Conservation (phyloP, 192 early-diverging fungal genomes). For the Coemansia sp. region DNA sequence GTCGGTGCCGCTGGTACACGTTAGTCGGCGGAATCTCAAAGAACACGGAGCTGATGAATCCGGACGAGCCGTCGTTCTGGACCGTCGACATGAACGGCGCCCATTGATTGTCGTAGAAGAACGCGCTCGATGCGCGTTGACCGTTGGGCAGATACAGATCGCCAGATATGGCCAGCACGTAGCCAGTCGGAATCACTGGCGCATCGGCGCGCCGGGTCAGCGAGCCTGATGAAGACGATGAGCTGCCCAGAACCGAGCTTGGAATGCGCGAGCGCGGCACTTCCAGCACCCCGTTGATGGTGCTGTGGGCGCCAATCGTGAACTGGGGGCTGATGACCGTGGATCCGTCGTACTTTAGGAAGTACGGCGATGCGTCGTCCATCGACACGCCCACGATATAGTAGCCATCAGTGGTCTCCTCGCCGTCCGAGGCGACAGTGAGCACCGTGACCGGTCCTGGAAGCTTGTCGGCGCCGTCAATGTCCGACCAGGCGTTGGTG, state of each 20-base stretch:
- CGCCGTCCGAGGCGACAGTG: conserved; percentile 3
- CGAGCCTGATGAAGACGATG: neutral
- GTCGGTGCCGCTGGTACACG: conserved; percentile 38
- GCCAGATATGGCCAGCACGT: conserved; percentile 42
- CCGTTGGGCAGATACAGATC: conserved; percentile 30
- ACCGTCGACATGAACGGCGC: conserved; percentile 48
- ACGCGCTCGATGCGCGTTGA: conserved; percentile 35
- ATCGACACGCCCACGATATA: conserved; percentile 28
- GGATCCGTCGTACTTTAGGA: conserved; percentile 54
- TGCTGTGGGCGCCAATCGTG: conserved; percentile 27
- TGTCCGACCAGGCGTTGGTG: conserved; percentile 42
- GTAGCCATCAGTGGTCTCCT: conserved; percentile 17
- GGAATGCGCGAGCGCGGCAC: conserved; percentile 38
- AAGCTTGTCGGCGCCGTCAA: conserved; percentile 37
- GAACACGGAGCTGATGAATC: conserved; percentile 41
- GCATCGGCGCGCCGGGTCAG: conserved; percentile 22
- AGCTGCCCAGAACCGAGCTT: conserved; percentile 27
- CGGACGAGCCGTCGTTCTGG: conserved; percentile 31
- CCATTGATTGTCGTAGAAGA: conserved; percentile 45
- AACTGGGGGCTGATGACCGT: conserved; percentile 31
- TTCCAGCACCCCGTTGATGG: conserved; percentile 21
- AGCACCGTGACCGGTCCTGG: conserved; percentile 54
- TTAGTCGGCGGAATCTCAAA: conserved; percentile 45
- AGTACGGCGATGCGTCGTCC: conserved; percentile 40
- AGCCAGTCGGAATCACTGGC: conserved; percentile 24